Evolutionary conservation across 1,284 basidiomycete species (phyloP).

Genomic region (Heterobasidion irregulare): DNA sequence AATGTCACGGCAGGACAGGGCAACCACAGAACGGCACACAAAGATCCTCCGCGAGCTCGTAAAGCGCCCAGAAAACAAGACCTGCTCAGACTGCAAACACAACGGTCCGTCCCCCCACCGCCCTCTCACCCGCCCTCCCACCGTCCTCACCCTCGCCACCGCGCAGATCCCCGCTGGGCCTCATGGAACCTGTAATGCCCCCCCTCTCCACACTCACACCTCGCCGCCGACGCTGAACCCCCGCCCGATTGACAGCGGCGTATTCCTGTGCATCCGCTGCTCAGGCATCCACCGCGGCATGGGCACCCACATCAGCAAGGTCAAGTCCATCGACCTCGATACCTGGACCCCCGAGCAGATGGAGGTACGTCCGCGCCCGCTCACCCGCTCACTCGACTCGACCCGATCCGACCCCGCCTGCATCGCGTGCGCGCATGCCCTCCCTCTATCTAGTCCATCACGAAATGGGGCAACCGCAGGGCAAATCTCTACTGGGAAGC

Average conservation of each 20-base stretch:
- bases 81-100: constrained; percentile 89
- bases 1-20: constrained; percentile 76
- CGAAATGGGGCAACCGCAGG: constrained; percentile 90
- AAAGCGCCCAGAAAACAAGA: constrained; percentile 87
- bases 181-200: constrained; percentile 86
- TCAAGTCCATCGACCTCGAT: constrained; percentile 97
- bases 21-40: constrained; percentile 73
- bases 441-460: constrained; percentile 52
- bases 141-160: constrained; percentile 8
- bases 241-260: constrained; percentile 46
- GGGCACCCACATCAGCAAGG: constrained; percentile 96
- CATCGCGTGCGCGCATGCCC: neutral
- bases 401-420: neutral
- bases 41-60: constrained; percentile 78
- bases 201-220: neutral
- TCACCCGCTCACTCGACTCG: no score
- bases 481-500: constrained; percentile 98
- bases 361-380: constrained; percentile 48
- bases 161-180: constrained; percentile 91
- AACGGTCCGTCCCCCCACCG: constrained; percentile 63
- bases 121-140: constrained; percentile 1
- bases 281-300: constrained; percentile 98
- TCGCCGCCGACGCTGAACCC: constrained; percentile 3
- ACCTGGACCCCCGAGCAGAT: constrained; percentile 98
- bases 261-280: constrained; percentile 94